Evolutionary conservation across 1,284 basidiomycete species (phyloP).

Genomic region (Coniferiporia weirii): DNA sequence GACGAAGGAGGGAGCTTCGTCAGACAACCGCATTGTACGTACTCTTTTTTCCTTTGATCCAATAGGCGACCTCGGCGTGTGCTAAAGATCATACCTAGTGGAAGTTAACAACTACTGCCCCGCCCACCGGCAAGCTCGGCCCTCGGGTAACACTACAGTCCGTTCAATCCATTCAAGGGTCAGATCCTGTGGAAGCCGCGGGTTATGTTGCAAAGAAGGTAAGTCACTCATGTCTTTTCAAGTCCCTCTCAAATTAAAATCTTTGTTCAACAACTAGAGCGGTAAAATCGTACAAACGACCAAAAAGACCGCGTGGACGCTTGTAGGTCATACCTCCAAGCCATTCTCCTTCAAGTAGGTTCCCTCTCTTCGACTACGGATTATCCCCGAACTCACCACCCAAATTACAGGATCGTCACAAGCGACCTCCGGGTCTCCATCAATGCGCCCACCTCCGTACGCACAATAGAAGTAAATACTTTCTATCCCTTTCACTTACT

Average conservation of each 20-base stretch:
- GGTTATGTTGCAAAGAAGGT: constrained; percentile 17
- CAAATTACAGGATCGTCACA: constrained; percentile 9
- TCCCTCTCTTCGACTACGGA: not conserved
- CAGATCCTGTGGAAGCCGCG: not conserved
- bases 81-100: constrained; percentile 1
- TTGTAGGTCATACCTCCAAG: constrained; percentile 7
- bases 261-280: not conserved
- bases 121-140: constrained; percentile 3
- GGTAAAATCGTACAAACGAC: constrained; percentile 11
- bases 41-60: not conserved
- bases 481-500: not conserved
- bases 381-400: not conserved
- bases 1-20: not conserved
- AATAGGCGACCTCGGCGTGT: not conserved
- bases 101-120: constrained; percentile 5
- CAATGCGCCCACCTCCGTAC: constrained; percentile 13
- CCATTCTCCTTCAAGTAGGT: constrained; percentile 14
- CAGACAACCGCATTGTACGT: constrained; percentile 9
- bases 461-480: not conserved
- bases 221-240: not conserved
- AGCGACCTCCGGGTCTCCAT: constrained; percentile 12
- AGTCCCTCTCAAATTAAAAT: not conserved
- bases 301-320: constrained; percentile 9
- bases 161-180: not conserved
- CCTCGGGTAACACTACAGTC: constrained; percentile 12